Conservation (phyloP, 2,329 filamentous ascomycete species). For the Diplodia mutila region DNA sequence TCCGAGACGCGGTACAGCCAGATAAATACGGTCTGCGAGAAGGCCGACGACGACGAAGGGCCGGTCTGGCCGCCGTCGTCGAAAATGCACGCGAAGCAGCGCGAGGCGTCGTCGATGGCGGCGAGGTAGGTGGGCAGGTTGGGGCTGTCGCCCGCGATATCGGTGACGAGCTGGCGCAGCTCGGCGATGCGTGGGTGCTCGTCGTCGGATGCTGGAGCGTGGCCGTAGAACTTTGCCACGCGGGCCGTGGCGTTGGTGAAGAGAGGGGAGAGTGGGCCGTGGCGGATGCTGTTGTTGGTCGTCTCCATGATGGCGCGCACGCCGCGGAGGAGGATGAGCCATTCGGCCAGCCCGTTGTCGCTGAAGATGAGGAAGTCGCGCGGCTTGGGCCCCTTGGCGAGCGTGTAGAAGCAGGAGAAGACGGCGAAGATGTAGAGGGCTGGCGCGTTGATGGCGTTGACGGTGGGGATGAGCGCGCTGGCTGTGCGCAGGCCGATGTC, state of each 20-base stretch:
- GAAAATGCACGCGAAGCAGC: slow-evolving; percentile 8
- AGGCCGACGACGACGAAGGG: background rate
- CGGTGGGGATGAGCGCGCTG: background rate
- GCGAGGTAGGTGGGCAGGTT: slow-evolving; percentile 7
- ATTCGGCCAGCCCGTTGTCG: slow-evolving; percentile 18
- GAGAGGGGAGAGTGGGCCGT: background rate
- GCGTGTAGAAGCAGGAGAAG: slow-evolving; percentile 13
- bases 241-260: background rate
- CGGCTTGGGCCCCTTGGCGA: slow-evolving; percentile 11
- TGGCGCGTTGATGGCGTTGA: background rate
- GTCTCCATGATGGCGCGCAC: slow-evolving; percentile 19
- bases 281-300: background rate
- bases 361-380: slow-evolving; percentile 22
- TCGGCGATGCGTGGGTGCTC: slow-evolving; percentile 4
- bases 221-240: background rate
- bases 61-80: background rate
- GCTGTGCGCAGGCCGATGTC: background rate
- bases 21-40: slow-evolving; percentile 11
- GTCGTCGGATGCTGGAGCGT: background rate
- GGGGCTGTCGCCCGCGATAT: background rate
- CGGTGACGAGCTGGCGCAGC: background rate
- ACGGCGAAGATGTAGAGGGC: slow-evolving; percentile 21
- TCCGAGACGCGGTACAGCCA: slow-evolving; percentile 20
- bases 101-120: slow-evolving; percentile 2
- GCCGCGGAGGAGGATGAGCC: slow-evolving; percentile 17